Conservation (phyloP, 1,284 basidiomycete genomes). For the Trichosporon sp. region DNA sequence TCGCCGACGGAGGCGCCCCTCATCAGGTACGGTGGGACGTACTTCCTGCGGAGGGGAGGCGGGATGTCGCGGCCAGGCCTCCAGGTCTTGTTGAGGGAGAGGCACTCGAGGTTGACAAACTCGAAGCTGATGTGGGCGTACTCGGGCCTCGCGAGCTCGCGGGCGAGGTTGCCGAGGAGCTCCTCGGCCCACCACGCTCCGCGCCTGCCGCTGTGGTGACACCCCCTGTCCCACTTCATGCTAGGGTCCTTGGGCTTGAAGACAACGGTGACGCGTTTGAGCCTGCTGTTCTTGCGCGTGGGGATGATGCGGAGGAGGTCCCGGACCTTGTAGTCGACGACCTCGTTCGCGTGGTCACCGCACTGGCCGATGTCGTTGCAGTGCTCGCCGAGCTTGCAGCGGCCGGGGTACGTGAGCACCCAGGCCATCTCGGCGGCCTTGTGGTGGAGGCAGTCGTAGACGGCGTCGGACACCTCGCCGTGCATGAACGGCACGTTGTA, state of each 20-base stretch:
- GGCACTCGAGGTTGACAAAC: neutral
- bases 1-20: neutral
- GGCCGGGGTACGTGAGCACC: neutral
- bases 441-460: neutral
- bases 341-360: neutral
- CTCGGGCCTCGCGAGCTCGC: neutral
- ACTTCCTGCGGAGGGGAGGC: neutral
- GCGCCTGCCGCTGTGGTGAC: neutral
- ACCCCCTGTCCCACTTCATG: neutral
- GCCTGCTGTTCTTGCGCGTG: neutral
- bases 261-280: neutral
- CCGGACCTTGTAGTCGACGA: neutral
- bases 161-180: neutral
- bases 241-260: neutral
- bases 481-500: neutral
- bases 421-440: neutral
- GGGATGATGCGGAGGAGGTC: neutral
- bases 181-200: neutral
- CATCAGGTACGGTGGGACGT: neutral
- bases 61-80: neutral
- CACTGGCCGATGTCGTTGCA: neutral
- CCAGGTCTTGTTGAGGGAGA: neutral
- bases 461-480: neutral
- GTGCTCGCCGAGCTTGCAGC: neutral
- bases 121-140: neutral